Conservation (phyloP, 805 yeast species). For the Wickerhamiella lipophila region DNA sequence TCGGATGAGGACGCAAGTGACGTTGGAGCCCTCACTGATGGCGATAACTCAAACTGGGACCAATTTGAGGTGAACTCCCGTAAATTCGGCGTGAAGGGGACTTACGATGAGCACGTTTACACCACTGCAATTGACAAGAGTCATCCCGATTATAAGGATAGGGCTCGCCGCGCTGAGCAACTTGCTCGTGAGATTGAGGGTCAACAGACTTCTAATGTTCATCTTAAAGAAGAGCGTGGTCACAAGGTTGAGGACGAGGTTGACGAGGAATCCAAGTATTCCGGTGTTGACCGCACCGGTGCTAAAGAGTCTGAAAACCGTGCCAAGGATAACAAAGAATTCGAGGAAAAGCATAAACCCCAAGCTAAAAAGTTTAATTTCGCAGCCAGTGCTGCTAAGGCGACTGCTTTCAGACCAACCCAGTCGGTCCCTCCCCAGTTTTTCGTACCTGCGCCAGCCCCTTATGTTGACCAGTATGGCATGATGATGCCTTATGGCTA, state of each 20-base stretch:
- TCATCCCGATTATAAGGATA: slow-evolving; percentile 59
- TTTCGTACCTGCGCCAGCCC: slow-evolving; percentile 2
- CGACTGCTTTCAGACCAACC: slow-evolving; percentile 44
- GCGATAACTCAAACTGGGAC: slow-evolving; percentile 52
- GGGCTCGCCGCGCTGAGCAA: slow-evolving; percentile 57
- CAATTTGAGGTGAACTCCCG: slow-evolving; percentile 86
- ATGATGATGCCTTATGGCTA: slow-evolving; percentile 1
- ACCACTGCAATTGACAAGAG: slow-evolving; percentile 62
- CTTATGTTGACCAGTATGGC: slow-evolving; percentile 9
- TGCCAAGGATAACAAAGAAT: slow-evolving; percentile 44
- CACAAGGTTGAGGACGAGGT: slow-evolving; percentile 62
- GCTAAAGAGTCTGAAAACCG: slow-evolving; percentile 22
- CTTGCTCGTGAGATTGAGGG: slow-evolving; percentile 76
- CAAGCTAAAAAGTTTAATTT: slow-evolving; percentile 40
- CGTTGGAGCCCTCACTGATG: slow-evolving; percentile 14
- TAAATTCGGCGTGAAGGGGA: slow-evolving; percentile 76
- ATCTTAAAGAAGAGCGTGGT: slow-evolving; percentile 88
- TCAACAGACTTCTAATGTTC: slow-evolving; percentile 53
- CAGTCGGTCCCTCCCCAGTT: background rate
- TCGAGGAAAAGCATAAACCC: slow-evolving; percentile 27
- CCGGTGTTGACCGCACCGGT: slow-evolving; percentile 61
- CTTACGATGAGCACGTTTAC: slow-evolving; percentile 74
- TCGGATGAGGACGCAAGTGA: slow-evolving; percentile 34
- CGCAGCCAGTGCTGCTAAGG: slow-evolving; percentile 48
- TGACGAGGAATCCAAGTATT: slow-evolving; percentile 93